phyloP scores from a whole-genome alignment of 441 rosid species.

The Adansonia madagascariensis region DNA sequence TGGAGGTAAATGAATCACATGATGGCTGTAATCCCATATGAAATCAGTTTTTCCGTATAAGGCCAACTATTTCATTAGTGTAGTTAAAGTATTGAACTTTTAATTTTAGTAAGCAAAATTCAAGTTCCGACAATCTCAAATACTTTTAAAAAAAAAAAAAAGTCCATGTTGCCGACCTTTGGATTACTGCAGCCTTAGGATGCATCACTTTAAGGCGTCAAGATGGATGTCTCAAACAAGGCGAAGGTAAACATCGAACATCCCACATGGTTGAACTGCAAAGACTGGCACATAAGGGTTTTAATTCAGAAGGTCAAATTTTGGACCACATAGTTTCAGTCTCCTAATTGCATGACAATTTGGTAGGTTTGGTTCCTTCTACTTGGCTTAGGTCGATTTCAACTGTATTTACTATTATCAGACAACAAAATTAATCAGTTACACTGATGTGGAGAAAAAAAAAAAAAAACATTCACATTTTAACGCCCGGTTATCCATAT shows the following conservation, averaged over 20 bases:
- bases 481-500: conserved; percentile 22
- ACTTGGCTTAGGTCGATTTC: conserved; percentile 25
- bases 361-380: neutral
- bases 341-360: neutral
- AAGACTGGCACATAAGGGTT: conserved; percentile 10
- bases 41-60: neutral
- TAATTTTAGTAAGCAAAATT: too few relatives aligned
- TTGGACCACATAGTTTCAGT: conserved; percentile 23
- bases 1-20: neutral
- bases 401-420: neutral
- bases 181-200: conserved; percentile 5
- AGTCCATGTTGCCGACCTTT: too few relatives aligned
- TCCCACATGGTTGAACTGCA: conserved; percentile 29
- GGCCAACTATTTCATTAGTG: neutral
- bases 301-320: neutral
- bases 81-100: too few relatives aligned
- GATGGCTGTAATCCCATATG: neutral
- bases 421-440: conserved; percentile 11
- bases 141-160: too few relatives aligned
- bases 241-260: conserved; percentile 17
- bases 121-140: too few relatives aligned
- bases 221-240: conserved; percentile 27
- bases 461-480: conserved; percentile 4
- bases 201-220: conserved; percentile 24
- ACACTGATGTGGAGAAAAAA: conserved; percentile 21